phyloP scores from a whole-genome alignment of 371 early-diverging fungal genomes.

The Mucor saturninus region DNA sequence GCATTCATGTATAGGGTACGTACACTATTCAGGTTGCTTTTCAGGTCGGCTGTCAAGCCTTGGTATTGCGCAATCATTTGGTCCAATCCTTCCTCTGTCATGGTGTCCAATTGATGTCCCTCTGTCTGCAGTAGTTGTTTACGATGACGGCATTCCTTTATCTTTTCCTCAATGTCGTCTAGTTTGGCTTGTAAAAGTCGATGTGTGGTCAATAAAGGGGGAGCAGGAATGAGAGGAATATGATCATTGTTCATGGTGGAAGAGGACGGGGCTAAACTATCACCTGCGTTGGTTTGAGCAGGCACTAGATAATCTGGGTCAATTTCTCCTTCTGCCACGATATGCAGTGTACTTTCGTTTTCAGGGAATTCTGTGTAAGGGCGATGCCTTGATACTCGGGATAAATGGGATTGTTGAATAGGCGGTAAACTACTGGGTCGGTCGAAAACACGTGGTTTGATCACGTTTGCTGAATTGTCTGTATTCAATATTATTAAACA shows the following conservation, averaged over 20 bases:
- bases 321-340: constrained; percentile 46
- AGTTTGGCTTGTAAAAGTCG: constrained; percentile 47
- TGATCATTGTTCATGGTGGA: constrained; percentile 38
- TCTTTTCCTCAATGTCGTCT: constrained; percentile 43
- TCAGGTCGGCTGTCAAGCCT: constrained; percentile 48
- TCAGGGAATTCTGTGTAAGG: constrained; percentile 24
- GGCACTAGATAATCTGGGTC: constrained; percentile 55
- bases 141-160: constrained; percentile 30
- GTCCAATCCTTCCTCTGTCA: constrained; percentile 48
- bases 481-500: too few species aligned
- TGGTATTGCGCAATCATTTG: constrained; percentile 51
- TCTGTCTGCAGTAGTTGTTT: constrained; percentile 29
- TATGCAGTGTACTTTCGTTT: neutral
- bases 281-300: constrained; percentile 56
- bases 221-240: constrained; percentile 60
- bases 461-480: constrained; percentile 25
- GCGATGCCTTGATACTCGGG: constrained; percentile 5
- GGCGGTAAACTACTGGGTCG: constrained; percentile 29
- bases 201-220: constrained; percentile 60
- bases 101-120: constrained; percentile 6
- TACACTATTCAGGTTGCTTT: constrained; percentile 58
- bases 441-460: constrained; percentile 21
- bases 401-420: constrained; percentile 8
- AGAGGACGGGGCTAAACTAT: constrained; percentile 41
- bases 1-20: constrained; percentile 63